Evolutionary conservation across 2,329 filamentous ascomycete species (phyloP).

Genomic region (Chaetothyriales sp.): DNA sequence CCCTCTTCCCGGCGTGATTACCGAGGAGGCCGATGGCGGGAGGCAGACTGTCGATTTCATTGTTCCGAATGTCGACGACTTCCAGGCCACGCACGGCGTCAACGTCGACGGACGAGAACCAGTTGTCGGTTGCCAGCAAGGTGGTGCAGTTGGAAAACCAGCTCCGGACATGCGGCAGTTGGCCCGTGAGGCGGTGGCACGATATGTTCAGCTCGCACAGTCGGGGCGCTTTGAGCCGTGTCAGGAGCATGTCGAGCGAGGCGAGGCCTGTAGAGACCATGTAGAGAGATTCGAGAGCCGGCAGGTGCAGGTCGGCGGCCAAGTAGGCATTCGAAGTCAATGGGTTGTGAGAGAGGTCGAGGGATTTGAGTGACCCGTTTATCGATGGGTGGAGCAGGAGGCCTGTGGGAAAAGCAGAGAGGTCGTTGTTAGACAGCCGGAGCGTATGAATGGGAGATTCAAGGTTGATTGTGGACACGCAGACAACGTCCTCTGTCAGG

Average conservation of each 20-base stretch:
- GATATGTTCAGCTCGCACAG: slow-evolving; percentile 69
- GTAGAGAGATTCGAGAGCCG: slow-evolving; percentile 63
- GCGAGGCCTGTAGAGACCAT: slow-evolving; percentile 61
- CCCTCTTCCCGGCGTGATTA: slow-evolving; percentile 34
- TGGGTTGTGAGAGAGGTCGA: slow-evolving; percentile 66
- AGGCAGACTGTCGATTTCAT: slow-evolving; percentile 70
- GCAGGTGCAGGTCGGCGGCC: slow-evolving; percentile 52
- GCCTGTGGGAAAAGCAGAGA: slow-evolving; percentile 52
- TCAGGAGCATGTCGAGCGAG: slow-evolving; percentile 51
- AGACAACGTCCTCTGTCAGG: slow-evolving; percentile 27
- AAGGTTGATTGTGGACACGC: slow-evolving; percentile 43
- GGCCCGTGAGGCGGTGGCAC: slow-evolving; percentile 59
- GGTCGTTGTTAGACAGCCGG: slow-evolving; percentile 59
- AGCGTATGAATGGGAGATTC: slow-evolving; percentile 30
- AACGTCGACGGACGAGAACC: slow-evolving; percentile 57
- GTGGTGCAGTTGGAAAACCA: slow-evolving; percentile 58
- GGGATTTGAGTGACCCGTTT: slow-evolving; percentile 48
- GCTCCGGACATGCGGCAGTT: slow-evolving; percentile 52
- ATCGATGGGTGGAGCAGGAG: slow-evolving; percentile 56
- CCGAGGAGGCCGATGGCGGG: slow-evolving; percentile 67
- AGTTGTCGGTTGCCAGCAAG: slow-evolving; percentile 66
- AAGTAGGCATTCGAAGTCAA: slow-evolving; percentile 48
- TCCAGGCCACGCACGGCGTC: slow-evolving; percentile 61
- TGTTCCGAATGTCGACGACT: slow-evolving; percentile 67
- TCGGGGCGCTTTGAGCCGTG: slow-evolving; percentile 56